Base-by-base conservation (phyloP, 768 basidiomycete species). In the Pisolithus microcarpus region DNA sequence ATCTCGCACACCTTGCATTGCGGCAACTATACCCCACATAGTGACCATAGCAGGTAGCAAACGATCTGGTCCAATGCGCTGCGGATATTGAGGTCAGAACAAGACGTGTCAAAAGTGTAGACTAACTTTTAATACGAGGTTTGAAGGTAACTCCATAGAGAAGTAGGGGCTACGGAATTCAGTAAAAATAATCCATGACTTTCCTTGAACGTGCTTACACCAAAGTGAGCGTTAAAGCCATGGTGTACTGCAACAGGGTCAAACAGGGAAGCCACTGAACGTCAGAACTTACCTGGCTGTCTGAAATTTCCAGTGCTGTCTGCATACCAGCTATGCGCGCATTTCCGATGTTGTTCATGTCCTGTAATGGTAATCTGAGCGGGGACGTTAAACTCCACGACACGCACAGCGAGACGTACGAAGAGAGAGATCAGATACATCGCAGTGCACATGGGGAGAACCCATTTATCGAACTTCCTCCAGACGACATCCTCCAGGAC, bases 281-380 rank as follows among this genome's bases (percentile, higher is more conserved):
- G 26, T 9, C 0, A 43, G 13, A 26, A 18, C 42, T 15, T 40
- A 63, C 65, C 53, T 67, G 57, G 37, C 66, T 59, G 38, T 64
- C 59, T 1, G 60, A 56, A 39, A 67, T 56, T 5, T 16, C 66
- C 44, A 85, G 61, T 40, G 79, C 73, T 18, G 62, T 73, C 57
- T 82, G 78, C 52, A 85, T 61, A 9, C 82, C 82, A 9, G 81
- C 82, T 5, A 82, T 71, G 16, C 75, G 72, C 40, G 81, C 82
- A 54, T 82, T 83, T 23, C 74, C 75, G 36, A 82, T 68, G 56
- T 82, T 81, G 43, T 57, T 67, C 23, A 58, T 57, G 46, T 77
- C 49, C 79, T 65, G 21, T 21, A 9, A 44, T 26, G 16, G 15
- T 53, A 38, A 43, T 43, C 1, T 36, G 16, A 13, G 26, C 21